These are phyloP conservation scores for Boletus reticulatus DNA, from an alignment of 768 basidiomycete genomes.

Conservation along the genomic window DNA sequence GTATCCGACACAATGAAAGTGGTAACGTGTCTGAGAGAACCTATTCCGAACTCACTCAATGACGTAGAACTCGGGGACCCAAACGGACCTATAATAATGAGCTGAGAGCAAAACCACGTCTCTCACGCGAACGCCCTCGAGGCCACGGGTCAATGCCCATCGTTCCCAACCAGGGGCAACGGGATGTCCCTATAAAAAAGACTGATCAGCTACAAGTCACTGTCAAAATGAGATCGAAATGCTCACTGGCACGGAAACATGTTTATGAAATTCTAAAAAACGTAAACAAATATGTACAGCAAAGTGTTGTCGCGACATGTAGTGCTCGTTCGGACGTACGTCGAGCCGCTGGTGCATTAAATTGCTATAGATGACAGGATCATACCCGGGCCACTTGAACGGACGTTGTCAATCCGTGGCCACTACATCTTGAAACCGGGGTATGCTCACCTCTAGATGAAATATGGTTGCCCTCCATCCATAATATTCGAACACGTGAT, in stretches of 20 bases:
- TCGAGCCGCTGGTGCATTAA: background rate
- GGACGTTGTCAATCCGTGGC: background rate
- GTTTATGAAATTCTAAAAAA: background rate
- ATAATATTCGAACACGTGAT: background rate
- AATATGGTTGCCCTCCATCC: background rate
- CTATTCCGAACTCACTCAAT: background rate
- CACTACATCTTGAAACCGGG: background rate
- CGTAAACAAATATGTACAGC: background rate
- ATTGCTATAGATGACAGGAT: fast-evolving
- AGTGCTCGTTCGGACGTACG: background rate
- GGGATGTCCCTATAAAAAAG: background rate
- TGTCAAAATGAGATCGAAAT: background rate
- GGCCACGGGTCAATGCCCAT: background rate
- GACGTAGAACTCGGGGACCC: background rate
- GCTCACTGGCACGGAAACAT: background rate
- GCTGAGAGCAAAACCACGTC: background rate
- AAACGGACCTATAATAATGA: background rate
- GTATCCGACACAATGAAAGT: no score
- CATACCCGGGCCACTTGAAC: background rate
- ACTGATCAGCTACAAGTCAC: background rate
- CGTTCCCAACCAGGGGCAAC: background rate
- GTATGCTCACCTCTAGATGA: background rate
- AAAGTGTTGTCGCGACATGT: background rate
- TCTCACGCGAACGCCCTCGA: background rate
- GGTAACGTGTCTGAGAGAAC: no score